These are phyloP conservation scores for Termitomyces sp. DNA, from an alignment of 768 basidiomycete species.

Conservation along the genomic window DNA sequence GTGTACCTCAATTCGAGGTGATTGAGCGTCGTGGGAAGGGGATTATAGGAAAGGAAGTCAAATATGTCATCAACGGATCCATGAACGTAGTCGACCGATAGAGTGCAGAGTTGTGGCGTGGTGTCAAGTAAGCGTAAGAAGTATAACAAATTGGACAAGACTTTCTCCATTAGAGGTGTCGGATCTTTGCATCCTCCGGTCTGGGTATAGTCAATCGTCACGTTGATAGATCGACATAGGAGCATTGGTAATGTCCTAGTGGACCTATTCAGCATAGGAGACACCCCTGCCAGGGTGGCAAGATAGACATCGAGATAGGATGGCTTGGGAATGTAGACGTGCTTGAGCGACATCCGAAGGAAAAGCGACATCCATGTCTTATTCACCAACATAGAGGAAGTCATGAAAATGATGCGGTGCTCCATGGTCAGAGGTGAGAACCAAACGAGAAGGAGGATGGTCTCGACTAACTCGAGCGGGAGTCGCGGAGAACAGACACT, in stretches of 20 bases:
- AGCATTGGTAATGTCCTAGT: not conserved
- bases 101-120: conserved; percentile 3
- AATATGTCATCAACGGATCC: conserved; percentile 8
- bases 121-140: conserved; percentile 6
- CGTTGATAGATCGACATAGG: conserved; percentile 6
- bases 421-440: conserved; percentile 10
- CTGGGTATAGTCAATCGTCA: conserved; percentile 7
- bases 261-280: not conserved
- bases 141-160: conserved; percentile 6
- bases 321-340: conserved; percentile 14
- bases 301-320: conserved; percentile 12
- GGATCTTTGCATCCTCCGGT: not conserved
- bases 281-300: not conserved
- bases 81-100: conserved; percentile 5
- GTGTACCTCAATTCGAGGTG: conserved; percentile 1
- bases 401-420: conserved; percentile 15
- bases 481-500: not conserved
- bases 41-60: conserved; percentile 7
- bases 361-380: conserved; percentile 15
- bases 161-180: not conserved
- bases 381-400: conserved; percentile 14
- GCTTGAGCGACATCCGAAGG: conserved; percentile 9
- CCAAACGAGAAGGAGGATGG: conserved; percentile 12
- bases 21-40: conserved; percentile 5
- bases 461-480: conserved; percentile 15